Percentiles rank a stretch among this genome's conserved stretches.
These are phyloP conservation scores for Olyra latifolia DNA, from an alignment of 176 grass and related monocot species.

Conservation along the genomic window DNA sequence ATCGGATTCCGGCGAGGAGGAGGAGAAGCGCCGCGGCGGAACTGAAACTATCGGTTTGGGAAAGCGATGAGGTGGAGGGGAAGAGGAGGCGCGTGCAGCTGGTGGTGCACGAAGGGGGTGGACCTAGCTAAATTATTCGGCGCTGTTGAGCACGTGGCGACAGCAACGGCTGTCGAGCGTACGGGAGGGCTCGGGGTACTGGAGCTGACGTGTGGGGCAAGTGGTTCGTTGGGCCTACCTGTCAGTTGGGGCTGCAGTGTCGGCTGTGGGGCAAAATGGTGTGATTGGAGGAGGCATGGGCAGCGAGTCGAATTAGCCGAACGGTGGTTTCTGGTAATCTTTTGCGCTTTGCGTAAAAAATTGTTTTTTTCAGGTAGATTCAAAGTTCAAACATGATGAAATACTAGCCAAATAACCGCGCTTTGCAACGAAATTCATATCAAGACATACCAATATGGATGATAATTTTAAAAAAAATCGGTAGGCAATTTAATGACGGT, in stretches of 20 bases:
- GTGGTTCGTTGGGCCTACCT: accelerated
- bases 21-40: neutral
- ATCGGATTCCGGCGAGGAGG: conserved; percentile 4
- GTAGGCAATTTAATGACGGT: too few relatives aligned
- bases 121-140: conserved; percentile 29
- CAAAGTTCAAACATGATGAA: too few relatives aligned
- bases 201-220: neutral
- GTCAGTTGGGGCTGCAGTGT: neutral
- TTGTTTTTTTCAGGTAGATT: too few relatives aligned
- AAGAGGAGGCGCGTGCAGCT: neutral
- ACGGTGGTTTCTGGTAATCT: too few relatives aligned
- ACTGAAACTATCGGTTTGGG: neutral
- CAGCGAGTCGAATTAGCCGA: too few relatives aligned
- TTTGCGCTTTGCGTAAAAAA: too few relatives aligned
- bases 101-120: conserved; percentile 5
- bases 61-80: neutral
- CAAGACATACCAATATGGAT: too few relatives aligned
- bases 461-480: too few relatives aligned
- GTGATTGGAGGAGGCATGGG: too few relatives aligned
- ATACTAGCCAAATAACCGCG: too few relatives aligned
- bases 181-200: neutral
- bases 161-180: neutral
- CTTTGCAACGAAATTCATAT: too few relatives aligned
- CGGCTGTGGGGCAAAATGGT: too few relatives aligned
- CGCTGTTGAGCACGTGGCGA: conserved; percentile 10